phyloP scores from a whole-genome alignment of 2,329 filamentous ascomycete species.

The Westerdykella ornata region DNA sequence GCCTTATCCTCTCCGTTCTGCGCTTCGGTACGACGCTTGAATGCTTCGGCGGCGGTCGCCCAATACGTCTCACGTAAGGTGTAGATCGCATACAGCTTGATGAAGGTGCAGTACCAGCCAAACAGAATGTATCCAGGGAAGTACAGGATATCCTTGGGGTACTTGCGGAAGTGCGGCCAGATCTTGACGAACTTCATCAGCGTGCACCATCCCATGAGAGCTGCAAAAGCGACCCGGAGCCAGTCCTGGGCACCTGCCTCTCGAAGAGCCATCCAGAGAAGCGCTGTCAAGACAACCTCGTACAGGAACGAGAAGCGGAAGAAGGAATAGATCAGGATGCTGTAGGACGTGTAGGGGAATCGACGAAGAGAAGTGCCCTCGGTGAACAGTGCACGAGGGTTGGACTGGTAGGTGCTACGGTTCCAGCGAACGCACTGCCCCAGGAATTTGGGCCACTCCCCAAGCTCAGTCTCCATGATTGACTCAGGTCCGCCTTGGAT shows the following conservation, averaged over 20 bases:
- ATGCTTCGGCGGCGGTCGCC: slow-evolving; percentile 6
- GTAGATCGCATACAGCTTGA: slow-evolving; percentile 52
- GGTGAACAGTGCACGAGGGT: slow-evolving; percentile 19
- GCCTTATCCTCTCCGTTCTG: not conserved
- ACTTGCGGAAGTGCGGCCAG: slow-evolving; percentile 45
- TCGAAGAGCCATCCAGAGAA: slow-evolving; percentile 12
- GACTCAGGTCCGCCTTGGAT: slow-evolving; percentile 49
- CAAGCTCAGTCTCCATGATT: slow-evolving; percentile 49
- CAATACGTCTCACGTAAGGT: slow-evolving; percentile 35
- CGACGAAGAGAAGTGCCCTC: slow-evolving; percentile 36
- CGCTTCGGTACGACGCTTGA: not conserved
- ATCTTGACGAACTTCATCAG: slow-evolving; percentile 54
- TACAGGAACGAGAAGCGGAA: slow-evolving; percentile 52
- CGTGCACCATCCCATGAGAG: slow-evolving; percentile 44
- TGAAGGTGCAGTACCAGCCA: slow-evolving; percentile 51
- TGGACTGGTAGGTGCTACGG: slow-evolving; percentile 50
- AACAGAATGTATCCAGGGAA: slow-evolving; percentile 50
- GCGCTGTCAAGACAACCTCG: slow-evolving; percentile 42
- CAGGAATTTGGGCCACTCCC: slow-evolving; percentile 46
- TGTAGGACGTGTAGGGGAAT: slow-evolving; percentile 51
- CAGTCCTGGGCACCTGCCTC: slow-evolving; percentile 7
- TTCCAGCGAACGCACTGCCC: slow-evolving; percentile 53
- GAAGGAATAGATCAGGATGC: slow-evolving; percentile 50
- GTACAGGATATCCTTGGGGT: slow-evolving; percentile 49
- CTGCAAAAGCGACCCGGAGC: slow-evolving; percentile 10